Evolutionary conservation across 345 rosid genomes (phyloP).

Genomic region (Mangifera indica): DNA sequence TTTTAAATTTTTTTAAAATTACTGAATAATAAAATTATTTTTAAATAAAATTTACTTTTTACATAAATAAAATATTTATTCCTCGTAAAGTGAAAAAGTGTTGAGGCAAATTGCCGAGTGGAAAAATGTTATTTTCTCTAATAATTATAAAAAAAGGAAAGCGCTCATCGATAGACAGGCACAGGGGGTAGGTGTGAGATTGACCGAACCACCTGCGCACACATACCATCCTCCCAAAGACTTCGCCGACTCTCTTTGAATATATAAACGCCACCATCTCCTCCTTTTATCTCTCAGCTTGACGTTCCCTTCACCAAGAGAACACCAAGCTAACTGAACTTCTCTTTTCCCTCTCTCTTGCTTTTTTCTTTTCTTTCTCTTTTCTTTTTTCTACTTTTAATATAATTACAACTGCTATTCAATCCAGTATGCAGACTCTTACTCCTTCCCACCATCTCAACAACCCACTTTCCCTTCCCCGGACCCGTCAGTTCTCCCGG

Average conservation of each 20-base stretch:
- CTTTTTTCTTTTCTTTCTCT: neutral
- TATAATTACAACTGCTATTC: neutral
- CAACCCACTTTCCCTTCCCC: conserved; percentile 18
- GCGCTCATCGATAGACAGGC: no score
- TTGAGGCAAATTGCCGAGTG: no score
- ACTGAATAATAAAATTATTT: no score
- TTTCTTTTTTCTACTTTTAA: neutral
- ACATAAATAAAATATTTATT: no score
- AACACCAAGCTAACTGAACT: conserved; percentile 44
- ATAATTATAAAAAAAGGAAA: no score
- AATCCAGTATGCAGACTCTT: conserved; percentile 41
- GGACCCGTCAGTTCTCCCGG: conserved; percentile 12
- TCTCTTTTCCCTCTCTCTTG: no score
- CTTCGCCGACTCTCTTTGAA: no score
- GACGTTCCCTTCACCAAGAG: conserved; percentile 44
- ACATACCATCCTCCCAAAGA: no score
- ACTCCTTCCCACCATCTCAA: conserved; percentile 30
- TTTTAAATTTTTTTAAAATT: no score
- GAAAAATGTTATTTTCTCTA: no score
- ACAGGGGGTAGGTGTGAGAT: conserved; percentile 49
- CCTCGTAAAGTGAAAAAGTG: no score
- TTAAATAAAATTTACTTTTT: no score
- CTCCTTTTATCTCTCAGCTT: conserved; percentile 43
- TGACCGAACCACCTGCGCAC: conserved; percentile 35
- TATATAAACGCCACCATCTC: conserved; percentile 31